Base-by-base conservation (phyloP, 176 grass and related monocot genomes). In the Oryza brachyantha region DNA sequence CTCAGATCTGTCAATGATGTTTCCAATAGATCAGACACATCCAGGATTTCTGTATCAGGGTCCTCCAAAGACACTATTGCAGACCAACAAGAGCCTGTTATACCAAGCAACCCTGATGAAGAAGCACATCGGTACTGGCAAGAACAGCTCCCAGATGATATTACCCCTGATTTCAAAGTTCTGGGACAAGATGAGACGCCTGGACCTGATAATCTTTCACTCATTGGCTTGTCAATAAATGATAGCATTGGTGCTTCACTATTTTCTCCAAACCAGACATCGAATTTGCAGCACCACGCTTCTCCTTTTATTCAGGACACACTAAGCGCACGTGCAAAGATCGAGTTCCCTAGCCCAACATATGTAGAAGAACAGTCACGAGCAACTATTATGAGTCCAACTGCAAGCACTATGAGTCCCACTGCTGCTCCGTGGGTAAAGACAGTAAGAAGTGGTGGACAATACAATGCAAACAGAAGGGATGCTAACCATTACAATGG, bases 51-150 rank as follows among this genome's bases (percentile, higher is more conserved):
- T 76, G 67, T 86, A 68, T 80, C 80, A 55, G 83, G 46, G 46
- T 64, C 72, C 64, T 90, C 81, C 46, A 88, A 83, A 72, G 87
- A 88, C 66, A 68, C 74, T 74, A 89, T 62, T 13, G 64, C 76
- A 79, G 87, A 93, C 59, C 68, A 72, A 66, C 76, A 84, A 70
- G 92, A 87, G 65, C 84, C 90, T 2, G 79, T 45, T 79, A 38
- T 64, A 70, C 88, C 29, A 72, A 93, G 80, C 67, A 91, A 70
- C 64, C 94, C 96, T 26, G 92, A 99, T 75, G 95, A 98, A 79
- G 95, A 98, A 76, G 87, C 90, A 35, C 95, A 88, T 55, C 87
- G 88, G 78, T 94, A 92, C 60, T 98, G 92, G 92, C 88, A 88
- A 58, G 81, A 90, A 37, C 96, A 91, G 72, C 93, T 99, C 76